These are phyloP conservation scores for Mimosa bimucronata DNA, from an alignment of 306 rosid species.

Conservation along the genomic window DNA sequence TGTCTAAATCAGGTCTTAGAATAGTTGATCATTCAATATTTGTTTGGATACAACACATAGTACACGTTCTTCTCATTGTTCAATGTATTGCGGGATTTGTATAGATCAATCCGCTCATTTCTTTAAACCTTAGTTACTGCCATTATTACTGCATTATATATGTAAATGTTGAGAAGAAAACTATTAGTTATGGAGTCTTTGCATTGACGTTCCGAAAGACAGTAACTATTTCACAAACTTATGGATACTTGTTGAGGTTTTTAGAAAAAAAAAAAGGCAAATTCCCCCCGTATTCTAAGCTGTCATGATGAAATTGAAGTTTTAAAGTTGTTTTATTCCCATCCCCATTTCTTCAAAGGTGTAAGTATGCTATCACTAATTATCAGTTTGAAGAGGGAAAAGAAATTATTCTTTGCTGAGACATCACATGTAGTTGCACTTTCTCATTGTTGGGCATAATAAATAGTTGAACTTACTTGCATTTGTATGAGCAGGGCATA, in stretches of 20 bases:
- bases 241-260: background rate
- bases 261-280: background rate
- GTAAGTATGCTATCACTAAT: background rate
- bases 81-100: background rate
- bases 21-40: background rate
- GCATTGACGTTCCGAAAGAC: background rate
- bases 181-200: background rate
- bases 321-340: background rate
- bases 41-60: background rate
- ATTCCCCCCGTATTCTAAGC: background rate
- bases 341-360: background rate
- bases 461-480: background rate
- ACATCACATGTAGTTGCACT: background rate
- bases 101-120: background rate
- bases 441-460: background rate
- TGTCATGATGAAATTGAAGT: background rate
- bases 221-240: background rate
- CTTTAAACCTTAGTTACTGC: background rate
- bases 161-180: background rate
- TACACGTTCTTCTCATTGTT: background rate
- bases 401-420: background rate
- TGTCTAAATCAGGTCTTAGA: background rate
- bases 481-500: constrained; percentile 50
- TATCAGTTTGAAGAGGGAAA: background rate
- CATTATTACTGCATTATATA: background rate